Percentiles rank a stretch among this genome's conserved stretches.
Conservation (phyloP, 139 green algal species). For the Chlorella sp. region DNA sequence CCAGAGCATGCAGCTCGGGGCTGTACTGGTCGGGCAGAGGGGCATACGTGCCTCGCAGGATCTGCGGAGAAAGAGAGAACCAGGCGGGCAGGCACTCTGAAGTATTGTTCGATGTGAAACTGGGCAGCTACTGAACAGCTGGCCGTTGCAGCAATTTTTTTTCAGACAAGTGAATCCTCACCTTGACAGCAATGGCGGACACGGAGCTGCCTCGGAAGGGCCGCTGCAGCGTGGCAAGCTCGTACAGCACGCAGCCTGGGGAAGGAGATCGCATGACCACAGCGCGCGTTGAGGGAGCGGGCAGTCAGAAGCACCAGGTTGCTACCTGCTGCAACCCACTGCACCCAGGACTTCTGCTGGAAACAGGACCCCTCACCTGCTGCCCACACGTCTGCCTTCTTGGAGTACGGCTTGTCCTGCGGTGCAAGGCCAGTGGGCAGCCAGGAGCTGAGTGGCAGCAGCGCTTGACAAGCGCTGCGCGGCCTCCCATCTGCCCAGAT, state of each 20-base stretch:
- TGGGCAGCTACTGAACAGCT: too few relatives aligned
- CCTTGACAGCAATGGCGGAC: neutral
- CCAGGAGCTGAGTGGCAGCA: neutral
- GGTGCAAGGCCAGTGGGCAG: neutral
- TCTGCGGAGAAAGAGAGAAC: neutral
- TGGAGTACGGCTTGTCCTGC: slow-evolving; percentile 70
- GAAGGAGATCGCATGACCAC: too few relatives aligned
- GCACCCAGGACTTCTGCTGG: too few relatives aligned
- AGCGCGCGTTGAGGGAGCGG: too few relatives aligned
- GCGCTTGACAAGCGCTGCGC: neutral
- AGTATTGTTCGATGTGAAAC: too few relatives aligned
- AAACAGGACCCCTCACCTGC: too few relatives aligned
- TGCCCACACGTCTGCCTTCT: slow-evolving; percentile 85
- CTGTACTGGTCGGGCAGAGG: slow-evolving; percentile 18
- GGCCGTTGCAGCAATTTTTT: too few relatives aligned
- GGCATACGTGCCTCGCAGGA: slow-evolving; percentile 17
- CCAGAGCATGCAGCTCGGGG: slow-evolving; percentile 24
- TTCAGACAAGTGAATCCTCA: too few relatives aligned
- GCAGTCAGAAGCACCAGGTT: too few relatives aligned
- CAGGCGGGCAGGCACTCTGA: too few relatives aligned
- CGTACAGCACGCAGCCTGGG: slow-evolving; percentile 90
- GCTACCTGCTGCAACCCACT: too few relatives aligned
- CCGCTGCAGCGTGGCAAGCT: slow-evolving; percentile 71
- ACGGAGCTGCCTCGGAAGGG: slow-evolving; percentile 22
- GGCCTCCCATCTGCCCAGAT: neutral